Conservation (phyloP, 208 protist genomes). For the Trypanosoma lewisi region DNA sequence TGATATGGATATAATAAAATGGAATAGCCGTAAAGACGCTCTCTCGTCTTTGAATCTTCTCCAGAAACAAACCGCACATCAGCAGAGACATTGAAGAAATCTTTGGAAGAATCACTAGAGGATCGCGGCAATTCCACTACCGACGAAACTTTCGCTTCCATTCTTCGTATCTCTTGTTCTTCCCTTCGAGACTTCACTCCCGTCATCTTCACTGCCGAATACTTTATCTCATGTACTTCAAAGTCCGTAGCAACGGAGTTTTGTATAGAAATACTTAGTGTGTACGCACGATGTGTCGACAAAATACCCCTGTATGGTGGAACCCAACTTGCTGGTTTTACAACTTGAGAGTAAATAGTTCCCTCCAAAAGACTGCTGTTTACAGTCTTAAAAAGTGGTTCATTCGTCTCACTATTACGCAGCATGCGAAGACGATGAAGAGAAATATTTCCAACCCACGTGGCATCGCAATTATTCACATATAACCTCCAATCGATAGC, state of each 20-base stretch:
- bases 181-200: neutral
- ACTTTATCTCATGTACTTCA: neutral
- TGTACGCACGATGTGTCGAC: slow-evolving; percentile 39
- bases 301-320: slow-evolving; percentile 45
- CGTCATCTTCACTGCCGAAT: neutral
- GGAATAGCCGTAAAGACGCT: slow-evolving; percentile 76
- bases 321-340: slow-evolving; percentile 67
- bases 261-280: slow-evolving; percentile 49
- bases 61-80: slow-evolving; percentile 64
- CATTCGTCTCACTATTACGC: slow-evolving; percentile 46
- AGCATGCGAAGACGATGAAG: slow-evolving; percentile 65
- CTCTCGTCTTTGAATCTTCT: slow-evolving; percentile 37
- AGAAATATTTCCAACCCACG: slow-evolving; percentile 76
- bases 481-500: slow-evolving; percentile 76
- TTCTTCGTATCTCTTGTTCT: neutral
- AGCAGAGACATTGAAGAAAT: slow-evolving; percentile 17
- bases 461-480: slow-evolving; percentile 84
- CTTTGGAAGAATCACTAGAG: neutral
- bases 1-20: slow-evolving; percentile 67
- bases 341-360: slow-evolving; percentile 72
- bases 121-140: neutral
- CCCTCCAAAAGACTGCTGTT: slow-evolving; percentile 54
- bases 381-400: slow-evolving; percentile 55
- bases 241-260: slow-evolving; percentile 57
- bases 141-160: neutral